These are phyloP conservation scores for Herpetomonas tarakana DNA, from an alignment of 208 protist species.

Conservation along the genomic window DNA sequence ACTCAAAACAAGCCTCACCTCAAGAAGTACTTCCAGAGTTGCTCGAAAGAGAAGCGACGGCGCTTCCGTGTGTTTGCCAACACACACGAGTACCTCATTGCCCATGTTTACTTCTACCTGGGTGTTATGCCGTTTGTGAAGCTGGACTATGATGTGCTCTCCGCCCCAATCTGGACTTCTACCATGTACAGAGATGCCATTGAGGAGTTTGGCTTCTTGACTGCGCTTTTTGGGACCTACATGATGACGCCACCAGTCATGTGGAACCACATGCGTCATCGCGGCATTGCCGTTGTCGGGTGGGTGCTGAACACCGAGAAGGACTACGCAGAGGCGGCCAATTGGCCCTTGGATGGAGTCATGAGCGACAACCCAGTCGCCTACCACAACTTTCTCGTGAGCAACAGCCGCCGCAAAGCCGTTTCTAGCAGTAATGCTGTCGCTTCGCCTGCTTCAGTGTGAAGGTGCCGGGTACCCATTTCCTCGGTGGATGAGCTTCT, in stretches of 20 bases:
- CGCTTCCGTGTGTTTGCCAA: slow-evolving; percentile 58
- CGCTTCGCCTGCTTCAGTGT: neutral
- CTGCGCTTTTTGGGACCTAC: slow-evolving; percentile 16
- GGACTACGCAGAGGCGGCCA: slow-evolving; percentile 48
- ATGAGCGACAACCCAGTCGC: slow-evolving; percentile 67
- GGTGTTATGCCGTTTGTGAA: slow-evolving; percentile 59
- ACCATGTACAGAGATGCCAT: slow-evolving; percentile 23
- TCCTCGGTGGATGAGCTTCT: no score
- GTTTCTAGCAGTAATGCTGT: neutral
- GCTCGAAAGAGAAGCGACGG: slow-evolving; percentile 28
- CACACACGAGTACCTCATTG: slow-evolving; percentile 33
- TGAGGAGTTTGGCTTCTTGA: slow-evolving; percentile 16
- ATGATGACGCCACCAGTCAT: slow-evolving; percentile 54
- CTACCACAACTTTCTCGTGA: slow-evolving; percentile 10
- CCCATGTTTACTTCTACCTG: slow-evolving; percentile 56
- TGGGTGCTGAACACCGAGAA: slow-evolving; percentile 76
- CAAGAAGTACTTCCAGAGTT: slow-evolving; percentile 40
- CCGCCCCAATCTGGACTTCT: slow-evolving; percentile 63
- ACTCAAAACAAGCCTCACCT: slow-evolving; percentile 43
- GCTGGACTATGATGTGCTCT: slow-evolving; percentile 70
- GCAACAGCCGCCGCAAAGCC: neutral
- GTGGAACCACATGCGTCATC: slow-evolving; percentile 69
- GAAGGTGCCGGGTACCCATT: no score
- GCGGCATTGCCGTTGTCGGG: slow-evolving; percentile 64
- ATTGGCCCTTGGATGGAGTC: slow-evolving; percentile 62